Evolutionary conservation across 345 rosid genomes (phyloP).

Genomic region (Microcos paniculata): DNA sequence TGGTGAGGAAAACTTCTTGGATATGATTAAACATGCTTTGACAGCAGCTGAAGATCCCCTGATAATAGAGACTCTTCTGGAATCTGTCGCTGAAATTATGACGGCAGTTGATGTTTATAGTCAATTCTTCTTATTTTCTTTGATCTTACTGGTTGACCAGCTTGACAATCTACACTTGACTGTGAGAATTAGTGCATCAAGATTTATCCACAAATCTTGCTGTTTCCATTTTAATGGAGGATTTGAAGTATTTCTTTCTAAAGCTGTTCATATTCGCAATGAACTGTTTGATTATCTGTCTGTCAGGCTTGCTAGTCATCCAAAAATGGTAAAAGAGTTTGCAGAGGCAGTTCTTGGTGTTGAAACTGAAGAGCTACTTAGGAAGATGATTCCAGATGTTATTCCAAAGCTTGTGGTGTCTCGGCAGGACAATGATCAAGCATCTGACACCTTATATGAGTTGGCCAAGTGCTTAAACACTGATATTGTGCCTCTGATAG

Average conservation of each 20-base stretch:
- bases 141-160: slow-evolving; percentile 80
- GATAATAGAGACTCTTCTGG: slow-evolving; percentile 73
- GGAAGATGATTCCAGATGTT: slow-evolving; percentile 76
- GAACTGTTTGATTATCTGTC: slow-evolving; percentile 69
- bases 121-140: slow-evolving; percentile 62
- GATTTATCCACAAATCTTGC: slow-evolving; percentile 70
- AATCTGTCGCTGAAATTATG: slow-evolving; percentile 77
- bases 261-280: slow-evolving; percentile 55
- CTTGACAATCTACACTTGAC: slow-evolving; percentile 71
- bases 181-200: slow-evolving; percentile 68
- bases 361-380: slow-evolving; percentile 66
- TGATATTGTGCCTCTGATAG: slow-evolving; percentile 70
- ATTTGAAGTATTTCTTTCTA: slow-evolving; percentile 53
- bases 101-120: slow-evolving; percentile 59
- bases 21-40: slow-evolving; percentile 57
- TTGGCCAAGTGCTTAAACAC: slow-evolving; percentile 71
- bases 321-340: slow-evolving; percentile 74
- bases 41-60: slow-evolving; percentile 59
- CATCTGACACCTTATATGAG: slow-evolving; percentile 55
- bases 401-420: slow-evolving; percentile 93
- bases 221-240: slow-evolving; percentile 80
- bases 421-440: slow-evolving; percentile 62
- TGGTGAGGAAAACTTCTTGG: slow-evolving; percentile 50
- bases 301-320: slow-evolving; percentile 57
- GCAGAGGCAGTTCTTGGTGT: slow-evolving; percentile 87